These are phyloP conservation scores for Hericium erinaceus DNA, from an alignment of 768 basidiomycete species.

Conservation along the genomic window DNA sequence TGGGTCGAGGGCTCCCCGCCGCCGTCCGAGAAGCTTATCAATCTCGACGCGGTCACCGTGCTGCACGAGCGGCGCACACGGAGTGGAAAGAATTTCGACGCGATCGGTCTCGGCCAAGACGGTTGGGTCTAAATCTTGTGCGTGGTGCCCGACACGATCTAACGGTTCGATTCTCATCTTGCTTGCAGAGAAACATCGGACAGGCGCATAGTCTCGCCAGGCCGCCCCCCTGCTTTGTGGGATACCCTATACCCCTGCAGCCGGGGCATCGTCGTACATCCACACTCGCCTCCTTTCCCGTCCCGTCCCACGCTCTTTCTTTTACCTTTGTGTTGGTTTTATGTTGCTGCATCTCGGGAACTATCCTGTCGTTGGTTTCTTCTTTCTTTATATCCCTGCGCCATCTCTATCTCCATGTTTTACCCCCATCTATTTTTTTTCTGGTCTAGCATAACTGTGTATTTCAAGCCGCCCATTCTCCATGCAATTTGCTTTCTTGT, in stretches of 20 bases:
- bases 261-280: conserved; percentile 3
- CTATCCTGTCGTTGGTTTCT: conserved; percentile 3
- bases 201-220: no score
- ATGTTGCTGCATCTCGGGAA: conserved; percentile 11
- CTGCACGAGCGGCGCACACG: conserved; percentile 70
- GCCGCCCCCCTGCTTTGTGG: background rate
- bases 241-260: background rate
- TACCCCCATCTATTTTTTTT: background rate
- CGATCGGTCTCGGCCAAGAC: conserved; percentile 67
- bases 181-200: background rate
- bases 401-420: conserved; percentile 3
- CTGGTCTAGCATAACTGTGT: conserved; percentile 3
- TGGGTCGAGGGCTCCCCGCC: conserved; percentile 84
- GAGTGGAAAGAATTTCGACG: conserved; percentile 81
- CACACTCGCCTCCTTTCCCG: conserved; percentile 3
- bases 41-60: conserved; percentile 62
- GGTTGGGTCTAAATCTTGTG: conserved; percentile 58
- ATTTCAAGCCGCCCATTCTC: conserved; percentile 8
- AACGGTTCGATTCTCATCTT: conserved; percentile 45
- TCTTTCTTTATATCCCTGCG: conserved; percentile 9
- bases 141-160: conserved; percentile 21
- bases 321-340: background rate
- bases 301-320: background rate
- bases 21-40: conserved; percentile 74
- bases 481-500: conserved; percentile 11